A percentile compares a stretch with the other conserved stretches of the same genome.
phyloP scores from a whole-genome alignment of 495 filamentous ascomycete genomes.

The Hyaloscypha hepaticicola region DNA sequence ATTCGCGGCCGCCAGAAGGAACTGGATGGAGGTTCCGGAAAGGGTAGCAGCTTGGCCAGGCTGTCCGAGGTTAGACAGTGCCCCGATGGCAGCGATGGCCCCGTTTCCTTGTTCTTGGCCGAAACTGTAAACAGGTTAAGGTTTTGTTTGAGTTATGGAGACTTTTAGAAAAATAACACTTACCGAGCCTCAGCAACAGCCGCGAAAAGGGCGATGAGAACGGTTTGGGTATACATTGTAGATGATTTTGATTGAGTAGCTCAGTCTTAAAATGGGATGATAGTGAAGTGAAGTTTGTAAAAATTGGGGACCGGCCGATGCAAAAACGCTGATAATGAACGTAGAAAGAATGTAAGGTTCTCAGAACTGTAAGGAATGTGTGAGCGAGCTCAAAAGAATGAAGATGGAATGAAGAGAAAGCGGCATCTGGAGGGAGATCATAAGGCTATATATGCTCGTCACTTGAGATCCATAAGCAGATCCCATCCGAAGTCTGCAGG shows the following conservation, averaged over 20 bases:
- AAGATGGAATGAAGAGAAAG: conserved; percentile 26
- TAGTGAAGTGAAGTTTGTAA: conserved; percentile 11
- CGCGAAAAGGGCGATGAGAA: conserved; percentile 23
- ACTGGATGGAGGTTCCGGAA: conserved; percentile 23
- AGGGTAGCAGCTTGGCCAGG: conserved; percentile 28
- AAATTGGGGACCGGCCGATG: conserved; percentile 22
- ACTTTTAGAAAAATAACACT: not conserved
- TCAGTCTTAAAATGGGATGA: conserved; percentile 11
- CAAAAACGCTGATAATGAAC: conserved; percentile 14
- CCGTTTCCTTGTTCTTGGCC: conserved; percentile 29
- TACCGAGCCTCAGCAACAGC: conserved; percentile 29
- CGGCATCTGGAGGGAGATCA: not conserved
- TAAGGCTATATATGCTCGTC: conserved; percentile 18
- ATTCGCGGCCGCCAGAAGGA: conserved; percentile 29
- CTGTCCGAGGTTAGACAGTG: conserved; percentile 15
- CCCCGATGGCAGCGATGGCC: conserved; percentile 26
- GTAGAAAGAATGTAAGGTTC: conserved; percentile 29
- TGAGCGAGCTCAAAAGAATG: conserved; percentile 19
- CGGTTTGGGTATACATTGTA: conserved; percentile 23
- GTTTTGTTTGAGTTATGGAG: not conserved
- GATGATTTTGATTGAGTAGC: conserved; percentile 2
- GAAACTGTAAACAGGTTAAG: conserved; percentile 15
- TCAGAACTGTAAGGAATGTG: conserved; percentile 29
- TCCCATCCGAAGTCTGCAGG: not conserved
- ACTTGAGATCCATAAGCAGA: not conserved